These are phyloP conservation scores for Brachypodium distachyon DNA, from an alignment of 202 grass and related monocot genomes.

Conservation along the genomic window DNA sequence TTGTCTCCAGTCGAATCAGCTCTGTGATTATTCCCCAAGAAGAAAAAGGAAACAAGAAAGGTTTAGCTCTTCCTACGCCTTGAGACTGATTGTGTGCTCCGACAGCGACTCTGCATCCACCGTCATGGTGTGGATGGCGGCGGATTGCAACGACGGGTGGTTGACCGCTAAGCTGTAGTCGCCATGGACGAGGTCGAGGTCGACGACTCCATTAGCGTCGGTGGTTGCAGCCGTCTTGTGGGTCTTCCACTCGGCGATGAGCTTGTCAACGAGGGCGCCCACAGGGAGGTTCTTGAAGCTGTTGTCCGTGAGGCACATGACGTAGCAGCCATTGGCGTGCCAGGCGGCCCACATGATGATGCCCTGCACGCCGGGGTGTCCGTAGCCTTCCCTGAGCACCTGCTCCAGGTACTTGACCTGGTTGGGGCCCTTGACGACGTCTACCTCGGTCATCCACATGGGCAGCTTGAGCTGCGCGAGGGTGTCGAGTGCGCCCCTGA, in stretches of 20 bases:
- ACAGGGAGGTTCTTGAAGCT: constrained; percentile 53
- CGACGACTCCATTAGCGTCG: constrained; percentile 10
- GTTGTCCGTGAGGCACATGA: constrained; percentile 73
- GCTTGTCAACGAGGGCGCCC: constrained; percentile 54
- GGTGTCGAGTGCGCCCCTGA: constrained; percentile 56
- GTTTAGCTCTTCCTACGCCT: not conserved
- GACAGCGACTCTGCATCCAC: not conserved
- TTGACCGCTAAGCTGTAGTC: constrained; percentile 37
- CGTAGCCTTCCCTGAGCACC: constrained; percentile 66
- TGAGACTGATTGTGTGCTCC: not conserved
- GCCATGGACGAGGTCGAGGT: constrained; percentile 38
- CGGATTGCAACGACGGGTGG: constrained; percentile 8
- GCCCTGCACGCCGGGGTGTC: constrained; percentile 53
- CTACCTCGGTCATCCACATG: constrained; percentile 94
- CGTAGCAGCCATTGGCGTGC: constrained; percentile 42
- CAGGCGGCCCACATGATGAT: constrained; percentile 67
- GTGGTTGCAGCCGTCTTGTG: constrained; percentile 6
- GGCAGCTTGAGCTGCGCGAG: constrained; percentile 48
- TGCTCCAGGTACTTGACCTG: constrained; percentile 54
- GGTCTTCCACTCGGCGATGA: constrained; percentile 57
- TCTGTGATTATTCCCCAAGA: no score
- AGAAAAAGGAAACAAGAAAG: no score
- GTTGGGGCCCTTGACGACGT: constrained; percentile 34
- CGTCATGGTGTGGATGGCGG: not conserved
- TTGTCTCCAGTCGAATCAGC: no score